Base-by-base conservation (phyloP, 2,329 filamentous ascomycete species). In the Ophiostoma fasciatum region DNA sequence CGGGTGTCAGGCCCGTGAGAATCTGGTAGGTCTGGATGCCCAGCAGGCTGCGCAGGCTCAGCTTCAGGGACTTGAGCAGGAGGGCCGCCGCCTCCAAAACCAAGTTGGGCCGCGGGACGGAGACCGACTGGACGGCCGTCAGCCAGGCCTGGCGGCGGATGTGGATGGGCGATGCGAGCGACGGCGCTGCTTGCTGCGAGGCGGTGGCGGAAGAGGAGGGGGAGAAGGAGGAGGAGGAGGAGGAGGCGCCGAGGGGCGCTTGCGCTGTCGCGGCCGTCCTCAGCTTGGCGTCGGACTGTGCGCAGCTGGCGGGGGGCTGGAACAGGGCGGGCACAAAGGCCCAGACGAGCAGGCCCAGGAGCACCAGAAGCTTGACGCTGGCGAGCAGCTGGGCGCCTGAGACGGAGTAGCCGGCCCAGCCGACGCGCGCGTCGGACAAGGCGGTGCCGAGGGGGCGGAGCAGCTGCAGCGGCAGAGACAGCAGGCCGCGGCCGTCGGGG, bases 61-160 rank as follows among this genome's bases (percentile, higher is more conserved):
- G 78, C 56, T 93, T 93, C 38, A 81, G 57, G 37, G 78, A 82
- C 62, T 94, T 90, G 28, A 84, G 63, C 7, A 76, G 65, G 18
- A 94, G 66, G 4, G 85, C 87, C 13, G 82, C 75, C 37, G 82
- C 79, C 55, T 94, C 88, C 4, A 92, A 72, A 46, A 88, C 68
- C 53, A 93, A 87, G 46, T 79, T 82, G 54, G 93, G 83, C 15
- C 78, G 74, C 10, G 88, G 88, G 12, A 94, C 82, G 72, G 85
- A 92, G 18, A 94, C 82, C 4, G 81, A 88, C 57, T 94, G 87
- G 40, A 94, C 78, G 7, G 87, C 82, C 4, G 87, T 94, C 39
- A 92, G 74, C 87, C 88, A 94, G 22, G 87, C 87, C 53, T 85
- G 82, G 41, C 80, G 76, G 34, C 85, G 78, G 31, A 93, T 80